Evolutionary conservation across 208 protist species (phyloP).

Genomic region (Borovskyia barvae): DNA sequence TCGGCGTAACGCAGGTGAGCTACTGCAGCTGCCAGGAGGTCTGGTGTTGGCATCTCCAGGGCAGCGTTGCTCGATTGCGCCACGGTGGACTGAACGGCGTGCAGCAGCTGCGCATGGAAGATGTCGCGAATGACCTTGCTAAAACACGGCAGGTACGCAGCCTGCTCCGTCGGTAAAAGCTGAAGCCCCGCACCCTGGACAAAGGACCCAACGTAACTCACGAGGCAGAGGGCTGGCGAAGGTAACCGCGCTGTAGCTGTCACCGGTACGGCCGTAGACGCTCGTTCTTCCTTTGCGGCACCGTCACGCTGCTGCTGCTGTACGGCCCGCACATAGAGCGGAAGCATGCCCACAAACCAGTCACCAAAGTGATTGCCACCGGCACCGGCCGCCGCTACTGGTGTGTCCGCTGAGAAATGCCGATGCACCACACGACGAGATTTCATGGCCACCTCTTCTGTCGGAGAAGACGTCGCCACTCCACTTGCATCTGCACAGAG

Average conservation of each 20-base stretch:
- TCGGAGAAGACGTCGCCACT: not conserved
- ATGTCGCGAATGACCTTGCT: not conserved
- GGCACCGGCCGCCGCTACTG: not conserved
- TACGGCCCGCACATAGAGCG: constrained; percentile 15
- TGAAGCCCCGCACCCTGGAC: constrained; percentile 20
- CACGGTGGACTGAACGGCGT: not conserved
- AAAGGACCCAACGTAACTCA: constrained; percentile 24
- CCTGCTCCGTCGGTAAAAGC: constrained; percentile 19
- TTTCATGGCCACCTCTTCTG: not conserved
- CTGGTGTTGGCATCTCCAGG: no score
- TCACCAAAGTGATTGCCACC: not conserved
- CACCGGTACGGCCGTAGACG: not conserved
- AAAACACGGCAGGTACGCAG: constrained; percentile 7
- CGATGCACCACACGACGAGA: constrained; percentile 5
- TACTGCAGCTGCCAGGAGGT: not conserved
- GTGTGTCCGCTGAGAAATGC: not conserved
- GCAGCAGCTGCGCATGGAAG: constrained; percentile 3
- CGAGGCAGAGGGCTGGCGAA: constrained; percentile 15
- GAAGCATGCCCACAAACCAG: constrained; percentile 25
- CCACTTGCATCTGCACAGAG: not conserved
- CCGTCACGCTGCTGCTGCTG: not conserved
- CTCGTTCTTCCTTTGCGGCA: not conserved
- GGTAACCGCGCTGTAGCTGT: not conserved
- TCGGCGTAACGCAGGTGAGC: constrained; percentile 12
- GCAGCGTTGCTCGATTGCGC: not conserved